These are phyloP conservation scores for Stephanodiscus minutulus DNA, from an alignment of 108 stramenopile species.

Conservation along the genomic window DNA sequence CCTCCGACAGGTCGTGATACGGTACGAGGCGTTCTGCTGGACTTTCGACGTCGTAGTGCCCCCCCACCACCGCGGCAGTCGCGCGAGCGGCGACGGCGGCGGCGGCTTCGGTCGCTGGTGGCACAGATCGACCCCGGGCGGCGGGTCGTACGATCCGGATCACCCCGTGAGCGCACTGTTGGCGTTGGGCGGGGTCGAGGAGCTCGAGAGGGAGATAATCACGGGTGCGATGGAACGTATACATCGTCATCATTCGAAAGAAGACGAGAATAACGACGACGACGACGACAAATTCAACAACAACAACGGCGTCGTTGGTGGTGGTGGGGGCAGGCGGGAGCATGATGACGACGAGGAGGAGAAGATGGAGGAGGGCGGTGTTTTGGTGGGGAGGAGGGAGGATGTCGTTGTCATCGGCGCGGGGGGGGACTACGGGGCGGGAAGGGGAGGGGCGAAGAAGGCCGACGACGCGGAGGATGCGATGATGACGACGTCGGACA, in stretches of 20 bases:
- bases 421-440: not conserved
- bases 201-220: slow-evolving; percentile 33
- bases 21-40: slow-evolving; percentile 41
- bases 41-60: slow-evolving; percentile 37
- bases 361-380: too few relatives aligned
- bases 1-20: slow-evolving; percentile 38
- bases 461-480: not conserved
- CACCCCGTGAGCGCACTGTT: slow-evolving; percentile 25
- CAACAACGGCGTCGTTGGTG: not conserved
- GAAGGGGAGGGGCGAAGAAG: not conserved
- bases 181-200: slow-evolving; percentile 30
- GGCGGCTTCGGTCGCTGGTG: too few relatives aligned
- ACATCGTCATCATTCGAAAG: too few relatives aligned
- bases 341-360: too few relatives aligned
- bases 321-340: not conserved
- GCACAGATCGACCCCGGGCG: too few relatives aligned
- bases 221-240: slow-evolving; percentile 15
- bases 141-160: slow-evolving; percentile 11
- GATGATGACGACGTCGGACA: not conserved
- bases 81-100: not conserved
- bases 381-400: too few relatives aligned
- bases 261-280: too few relatives aligned
- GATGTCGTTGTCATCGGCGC: too few relatives aligned
- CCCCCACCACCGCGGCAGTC: too few relatives aligned
- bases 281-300: not conserved